These are phyloP conservation scores for Phaeotremella skinneri DNA, from an alignment of 768 basidiomycete genomes.

Conservation along the genomic window DNA sequence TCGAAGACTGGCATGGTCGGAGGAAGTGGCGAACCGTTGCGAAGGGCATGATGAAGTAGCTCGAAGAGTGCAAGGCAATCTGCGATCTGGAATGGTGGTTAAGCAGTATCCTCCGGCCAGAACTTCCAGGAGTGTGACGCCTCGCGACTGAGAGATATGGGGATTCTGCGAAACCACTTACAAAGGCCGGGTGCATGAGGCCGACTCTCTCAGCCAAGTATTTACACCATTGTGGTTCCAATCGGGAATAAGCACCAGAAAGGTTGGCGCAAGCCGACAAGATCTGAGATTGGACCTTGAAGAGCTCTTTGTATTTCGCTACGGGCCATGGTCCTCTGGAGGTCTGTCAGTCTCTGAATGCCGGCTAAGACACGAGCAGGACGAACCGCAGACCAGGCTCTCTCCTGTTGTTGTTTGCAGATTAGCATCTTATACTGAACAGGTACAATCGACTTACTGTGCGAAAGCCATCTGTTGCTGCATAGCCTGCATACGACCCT, in stretches of 20 bases:
- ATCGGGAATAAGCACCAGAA: slow-evolving; percentile 53
- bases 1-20: slow-evolving; percentile 44
- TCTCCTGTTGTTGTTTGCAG: slow-evolving; percentile 23
- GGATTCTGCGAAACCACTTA: slow-evolving; percentile 40
- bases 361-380: slow-evolving; percentile 3
- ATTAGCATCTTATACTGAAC: slow-evolving; percentile 37
- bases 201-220: slow-evolving; percentile 55
- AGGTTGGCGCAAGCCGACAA: slow-evolving; percentile 51
- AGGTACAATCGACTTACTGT: slow-evolving; percentile 16
- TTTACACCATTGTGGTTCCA: slow-evolving; percentile 55
- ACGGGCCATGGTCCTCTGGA: slow-evolving; percentile 60
- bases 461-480: slow-evolving; percentile 27
- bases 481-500: slow-evolving; percentile 31
- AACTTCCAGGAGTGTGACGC: neutral
- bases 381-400: slow-evolving; percentile 35
- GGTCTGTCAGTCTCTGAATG: slow-evolving; percentile 50
- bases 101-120: neutral
- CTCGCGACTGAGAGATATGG: too few species aligned
- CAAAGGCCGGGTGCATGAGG: slow-evolving; percentile 61
- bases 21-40: slow-evolving; percentile 36
- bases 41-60: slow-evolving; percentile 37
- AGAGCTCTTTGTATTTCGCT: slow-evolving; percentile 56
- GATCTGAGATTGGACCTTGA: slow-evolving; percentile 55
- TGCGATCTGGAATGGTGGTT: slow-evolving; percentile 34
- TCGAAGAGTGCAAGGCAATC: slow-evolving; percentile 42